phyloP scores from a whole-genome alignment of 306 rosid genomes.

The Prosopis cineraria region DNA sequence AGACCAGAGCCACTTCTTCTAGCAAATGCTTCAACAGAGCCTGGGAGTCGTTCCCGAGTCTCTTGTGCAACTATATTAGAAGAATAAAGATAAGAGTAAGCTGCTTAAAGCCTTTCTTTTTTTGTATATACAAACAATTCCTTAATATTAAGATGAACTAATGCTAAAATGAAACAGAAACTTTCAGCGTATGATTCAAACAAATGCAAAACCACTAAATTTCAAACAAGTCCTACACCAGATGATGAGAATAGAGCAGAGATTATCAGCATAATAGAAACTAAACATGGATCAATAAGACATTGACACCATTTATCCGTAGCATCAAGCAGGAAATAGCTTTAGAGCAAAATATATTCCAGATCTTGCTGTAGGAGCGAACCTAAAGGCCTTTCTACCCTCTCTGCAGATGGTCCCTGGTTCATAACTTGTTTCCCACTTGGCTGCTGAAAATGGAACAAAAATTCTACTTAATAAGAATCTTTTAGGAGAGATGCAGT shows the following conservation, averaged over 20 bases:
- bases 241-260: constrained; percentile 7
- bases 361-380: constrained; percentile 33
- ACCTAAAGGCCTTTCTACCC: constrained; percentile 84
- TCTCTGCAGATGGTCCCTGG: constrained; percentile 71
- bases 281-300: neutral
- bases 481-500: constrained; percentile 24
- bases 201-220: neutral
- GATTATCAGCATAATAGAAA: constrained; percentile 12
- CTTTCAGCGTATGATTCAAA: constrained; percentile 5
- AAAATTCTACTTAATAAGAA: constrained; percentile 31
- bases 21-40: constrained; percentile 89
- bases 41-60: constrained; percentile 72
- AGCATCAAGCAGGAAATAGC: constrained; percentile 1
- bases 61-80: constrained; percentile 67
- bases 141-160: neutral
- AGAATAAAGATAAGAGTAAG: neutral
- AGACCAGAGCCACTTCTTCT: constrained; percentile 78
- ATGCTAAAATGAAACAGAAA: constrained; percentile 8
- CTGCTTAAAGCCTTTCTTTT: constrained; percentile 7
- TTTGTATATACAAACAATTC: neutral
- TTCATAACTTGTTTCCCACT: constrained; percentile 69
- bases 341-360: constrained; percentile 25
- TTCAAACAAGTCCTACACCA: constrained; percentile 2
- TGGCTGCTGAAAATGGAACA: constrained; percentile 52
- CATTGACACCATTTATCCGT: constrained; percentile 24